Base-by-base conservation (phyloP, 495 filamentous ascomycete genomes). In the Podospora sp. region DNA sequence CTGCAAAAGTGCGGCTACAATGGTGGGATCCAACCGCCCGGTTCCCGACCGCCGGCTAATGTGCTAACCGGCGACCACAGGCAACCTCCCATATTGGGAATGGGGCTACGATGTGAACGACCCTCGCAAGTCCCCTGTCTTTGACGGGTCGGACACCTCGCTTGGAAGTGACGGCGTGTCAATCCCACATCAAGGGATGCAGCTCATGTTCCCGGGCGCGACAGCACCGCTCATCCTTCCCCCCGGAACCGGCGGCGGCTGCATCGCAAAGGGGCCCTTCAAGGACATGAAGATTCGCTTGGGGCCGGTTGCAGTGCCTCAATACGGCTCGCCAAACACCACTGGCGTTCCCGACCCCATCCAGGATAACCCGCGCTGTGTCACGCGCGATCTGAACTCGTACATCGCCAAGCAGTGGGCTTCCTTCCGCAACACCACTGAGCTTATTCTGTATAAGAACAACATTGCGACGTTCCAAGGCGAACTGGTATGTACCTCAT, bases 1-100 rank as follows among this genome's bases (percentile, higher is more conserved):
- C 81, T 93, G 52, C 80, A 88, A 20, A 87, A 91, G 69, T 93
- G 91, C 74, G 89, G 88, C 55, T 93, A 91, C 73, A 84, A 76
- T 3, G 88, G 88, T 63, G 7, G 5, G 64, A n/a, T 22, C 40
- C 40, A 46, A 8, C 1, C 6, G 9, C 64, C 36, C 24, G 29
- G 16, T 11, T 60, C 12, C 22, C 53, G 0, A 18, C 24, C 35
- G 60, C 36, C 33, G 33, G 35, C n/a, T 50, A 50, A 62, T 46
- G 40, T 33, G 60, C 60, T 62, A 18, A 62, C 60, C 21, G 35
- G 35, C 27, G 33, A 21, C 53, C 36, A 36, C 58, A 56, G 67
- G 40, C 63, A 71, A 65, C 49, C 74, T 78, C 22, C 75, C 75
- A 14, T 90, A 89, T 78, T 90, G 87, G 88, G 82, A 91, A 70